Conservation (phyloP, 768 basidiomycete genomes). For the Flagelloscypha sp. region DNA sequence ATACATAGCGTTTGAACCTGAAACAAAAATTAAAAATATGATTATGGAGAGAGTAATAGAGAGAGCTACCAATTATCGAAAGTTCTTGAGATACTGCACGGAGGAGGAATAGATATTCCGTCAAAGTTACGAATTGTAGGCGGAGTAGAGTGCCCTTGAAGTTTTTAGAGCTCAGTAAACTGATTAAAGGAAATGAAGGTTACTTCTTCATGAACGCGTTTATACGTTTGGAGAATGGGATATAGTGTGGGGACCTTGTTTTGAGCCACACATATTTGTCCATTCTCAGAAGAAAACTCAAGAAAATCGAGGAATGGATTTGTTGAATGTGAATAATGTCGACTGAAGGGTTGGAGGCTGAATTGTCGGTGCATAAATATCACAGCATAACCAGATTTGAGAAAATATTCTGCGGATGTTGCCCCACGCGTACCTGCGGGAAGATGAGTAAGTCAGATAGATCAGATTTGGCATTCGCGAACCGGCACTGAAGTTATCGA, state of each 20-base stretch:
- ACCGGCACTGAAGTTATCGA: conserved; percentile 99
- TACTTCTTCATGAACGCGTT: too few species aligned
- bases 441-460: conserved; percentile 7
- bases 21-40: too few species aligned
- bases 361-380: conserved; percentile 99
- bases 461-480: conserved; percentile 17
- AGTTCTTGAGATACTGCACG: conserved; percentile 78
- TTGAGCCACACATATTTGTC: too few species aligned
- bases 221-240: too few species aligned
- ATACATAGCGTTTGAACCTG: conserved; percentile 78
- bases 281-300: too few species aligned
- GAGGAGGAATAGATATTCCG: conserved; percentile 92
- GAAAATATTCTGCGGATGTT: conserved; percentile 96
- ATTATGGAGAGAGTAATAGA: too few species aligned
- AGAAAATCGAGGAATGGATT: conserved; percentile 97
- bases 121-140: conserved; percentile 86
- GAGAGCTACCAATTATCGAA: conserved; percentile 55
- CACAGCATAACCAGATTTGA: conserved; percentile 90
- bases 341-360: conserved; percentile 93
- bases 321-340: conserved; percentile 97
- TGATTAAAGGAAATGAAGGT: too few species aligned
- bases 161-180: too few species aligned
- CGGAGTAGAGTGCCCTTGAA: conserved; percentile 75
- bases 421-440: conserved; percentile 86
- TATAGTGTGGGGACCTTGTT: too few species aligned